These are phyloP conservation scores for Triangularia verruculosa DNA, from an alignment of 2,329 filamentous ascomycete genomes.

Conservation along the genomic window DNA sequence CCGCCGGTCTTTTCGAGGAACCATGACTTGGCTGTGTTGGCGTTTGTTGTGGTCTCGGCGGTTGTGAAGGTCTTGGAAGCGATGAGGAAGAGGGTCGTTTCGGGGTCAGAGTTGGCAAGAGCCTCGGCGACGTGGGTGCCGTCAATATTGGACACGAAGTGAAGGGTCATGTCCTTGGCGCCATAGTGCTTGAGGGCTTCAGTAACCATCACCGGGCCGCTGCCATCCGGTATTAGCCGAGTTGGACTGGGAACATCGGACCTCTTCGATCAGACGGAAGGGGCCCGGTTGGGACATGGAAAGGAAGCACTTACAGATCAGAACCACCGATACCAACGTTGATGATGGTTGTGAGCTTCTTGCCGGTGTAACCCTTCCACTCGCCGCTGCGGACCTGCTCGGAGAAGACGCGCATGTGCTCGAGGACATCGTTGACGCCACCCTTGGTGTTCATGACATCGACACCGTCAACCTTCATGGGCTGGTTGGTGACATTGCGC, in stretches of 20 bases:
- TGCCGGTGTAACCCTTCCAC: slow-evolving; percentile 97
- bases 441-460: slow-evolving; percentile 89
- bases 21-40: slow-evolving; percentile 95
- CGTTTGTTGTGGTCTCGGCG: slow-evolving; percentile 94
- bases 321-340: slow-evolving; percentile 98
- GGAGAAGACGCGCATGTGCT: slow-evolving; percentile 98
- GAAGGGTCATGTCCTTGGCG: slow-evolving; percentile 78
- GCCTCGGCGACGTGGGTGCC: slow-evolving; percentile 97
- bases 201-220: slow-evolving; percentile 97
- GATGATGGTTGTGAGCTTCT: slow-evolving; percentile 94
- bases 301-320: slow-evolving; percentile 70
- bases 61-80: slow-evolving; percentile 99
- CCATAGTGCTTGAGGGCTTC: slow-evolving; percentile 96
- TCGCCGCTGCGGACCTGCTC: slow-evolving; percentile 90
- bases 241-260: background rate
- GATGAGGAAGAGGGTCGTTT: slow-evolving; percentile 97
- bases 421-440: slow-evolving; percentile 83
- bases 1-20: slow-evolving; percentile 78
- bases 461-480: slow-evolving; percentile 80
- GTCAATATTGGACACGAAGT: slow-evolving; percentile 99
- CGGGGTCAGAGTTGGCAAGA: slow-evolving; percentile 81
- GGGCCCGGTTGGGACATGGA: background rate
- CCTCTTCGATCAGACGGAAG: background rate
- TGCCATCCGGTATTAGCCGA: slow-evolving; percentile 40
- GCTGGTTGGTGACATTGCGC: slow-evolving; percentile 75